phyloP scores from a whole-genome alignment of 1,139 yeast genomes.

The Zygosaccharomyces pseudobailii region DNA sequence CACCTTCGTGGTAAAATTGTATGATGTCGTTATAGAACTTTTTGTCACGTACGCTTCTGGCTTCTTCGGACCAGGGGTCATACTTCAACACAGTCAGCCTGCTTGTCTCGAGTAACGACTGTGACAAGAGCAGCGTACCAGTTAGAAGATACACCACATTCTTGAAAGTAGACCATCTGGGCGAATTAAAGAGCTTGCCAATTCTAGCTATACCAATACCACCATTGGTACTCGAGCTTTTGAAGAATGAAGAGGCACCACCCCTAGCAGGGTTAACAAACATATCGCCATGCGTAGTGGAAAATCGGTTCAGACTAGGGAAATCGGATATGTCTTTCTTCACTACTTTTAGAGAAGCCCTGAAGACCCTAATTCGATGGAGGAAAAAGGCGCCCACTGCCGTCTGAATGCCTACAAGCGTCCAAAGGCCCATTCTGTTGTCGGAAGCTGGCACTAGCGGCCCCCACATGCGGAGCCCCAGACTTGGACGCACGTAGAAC shows the following conservation, averaged over 20 bases:
- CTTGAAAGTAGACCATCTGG: conserved; percentile 18
- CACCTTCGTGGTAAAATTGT: conserved; percentile 33
- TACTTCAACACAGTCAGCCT: conserved; percentile 45
- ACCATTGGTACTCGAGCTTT: conserved; percentile 9
- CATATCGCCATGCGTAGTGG: conserved; percentile 25
- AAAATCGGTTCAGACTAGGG: conserved; percentile 34
- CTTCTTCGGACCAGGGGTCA: conserved; percentile 66
- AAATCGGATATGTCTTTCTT: conserved; percentile 30
- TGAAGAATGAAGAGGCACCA: conserved; percentile 22
- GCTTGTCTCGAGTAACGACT: conserved; percentile 42
- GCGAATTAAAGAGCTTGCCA: conserved; percentile 11
- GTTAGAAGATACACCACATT: conserved; percentile 22
- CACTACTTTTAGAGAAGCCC: conserved; percentile 13
- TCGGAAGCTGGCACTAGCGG: conserved; percentile 64
- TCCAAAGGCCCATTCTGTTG: conserved; percentile 45
- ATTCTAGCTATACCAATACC: conserved; percentile 1
- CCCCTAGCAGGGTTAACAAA: conserved; percentile 13
- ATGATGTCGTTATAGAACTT: conserved; percentile 34
- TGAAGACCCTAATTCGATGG: conserved; percentile 22
- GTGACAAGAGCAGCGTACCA: conserved; percentile 29
- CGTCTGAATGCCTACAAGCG: conserved; percentile 47
- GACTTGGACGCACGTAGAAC: conserved; percentile 43
- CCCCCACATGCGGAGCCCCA: conserved; percentile 57
- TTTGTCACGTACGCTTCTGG: conserved; percentile 37
- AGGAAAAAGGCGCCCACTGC: conserved; percentile 38